Evolutionary conservation across 2,329 filamentous ascomycete species (phyloP).

Genomic region (Pseudogymnoascus sp.): DNA sequence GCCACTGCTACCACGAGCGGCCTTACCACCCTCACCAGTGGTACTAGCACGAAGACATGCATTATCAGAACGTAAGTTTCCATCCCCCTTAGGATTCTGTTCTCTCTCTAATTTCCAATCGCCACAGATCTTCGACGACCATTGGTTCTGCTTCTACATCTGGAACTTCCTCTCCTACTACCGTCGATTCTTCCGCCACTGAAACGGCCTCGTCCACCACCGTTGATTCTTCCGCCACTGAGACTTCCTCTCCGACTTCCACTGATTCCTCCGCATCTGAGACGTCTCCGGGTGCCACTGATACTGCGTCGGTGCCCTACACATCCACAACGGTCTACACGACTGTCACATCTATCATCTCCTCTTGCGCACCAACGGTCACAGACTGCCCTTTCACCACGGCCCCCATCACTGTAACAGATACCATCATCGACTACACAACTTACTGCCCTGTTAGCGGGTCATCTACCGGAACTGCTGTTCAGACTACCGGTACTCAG

Average conservation of each 20-base stretch:
- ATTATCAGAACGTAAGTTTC: background rate
- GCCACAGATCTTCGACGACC: background rate
- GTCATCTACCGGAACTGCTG: constrained; percentile 16
- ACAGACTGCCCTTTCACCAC: background rate
- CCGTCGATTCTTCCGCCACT: background rate
- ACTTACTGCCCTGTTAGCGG: constrained; percentile 19
- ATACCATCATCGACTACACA: constrained; percentile 21
- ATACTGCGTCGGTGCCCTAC: background rate
- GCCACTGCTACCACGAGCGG: background rate
- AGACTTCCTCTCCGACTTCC: background rate
- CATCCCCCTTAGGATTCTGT: background rate
- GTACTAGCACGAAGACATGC: background rate
- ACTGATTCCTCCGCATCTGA: background rate
- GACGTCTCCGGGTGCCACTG: background rate
- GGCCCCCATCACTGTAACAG: background rate
- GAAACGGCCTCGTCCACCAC: background rate
- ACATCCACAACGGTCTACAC: background rate
- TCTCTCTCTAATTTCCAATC: background rate
- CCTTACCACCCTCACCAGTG: background rate
- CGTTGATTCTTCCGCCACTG: background rate
- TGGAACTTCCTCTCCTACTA: background rate
- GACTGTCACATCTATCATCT: background rate
- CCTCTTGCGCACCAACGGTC: background rate
- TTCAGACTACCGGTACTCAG: constrained; percentile 22
- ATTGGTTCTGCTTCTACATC: background rate